phyloP scores from a whole-genome alignment of 2,329 filamentous ascomycete genomes.

The Ophiostoma triangulosporum region DNA sequence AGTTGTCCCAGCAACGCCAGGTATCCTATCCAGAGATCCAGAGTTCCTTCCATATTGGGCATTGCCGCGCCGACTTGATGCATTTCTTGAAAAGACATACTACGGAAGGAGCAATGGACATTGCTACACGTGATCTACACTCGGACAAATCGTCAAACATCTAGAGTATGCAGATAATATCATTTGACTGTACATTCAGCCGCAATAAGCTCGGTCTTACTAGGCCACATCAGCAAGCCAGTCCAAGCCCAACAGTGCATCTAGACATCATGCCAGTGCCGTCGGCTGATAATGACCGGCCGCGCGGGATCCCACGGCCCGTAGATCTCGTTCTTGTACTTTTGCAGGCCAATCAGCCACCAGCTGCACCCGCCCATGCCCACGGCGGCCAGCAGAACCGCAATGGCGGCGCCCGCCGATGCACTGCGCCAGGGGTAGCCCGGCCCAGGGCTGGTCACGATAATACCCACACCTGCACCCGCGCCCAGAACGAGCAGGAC shows the following conservation, averaged over 20 bases:
- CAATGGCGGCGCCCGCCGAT: slow-evolving; percentile 61
- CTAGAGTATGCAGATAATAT: too few species aligned
- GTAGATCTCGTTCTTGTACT: slow-evolving; percentile 98
- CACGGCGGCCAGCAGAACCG: slow-evolving; percentile 58
- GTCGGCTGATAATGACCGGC: slow-evolving; percentile 64
- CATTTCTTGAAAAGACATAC: not conserved
- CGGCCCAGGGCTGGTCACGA: slow-evolving; percentile 34
- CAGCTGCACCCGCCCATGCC: slow-evolving; percentile 90
- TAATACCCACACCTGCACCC: slow-evolving; percentile 60
- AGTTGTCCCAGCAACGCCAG: slow-evolving; percentile 18
- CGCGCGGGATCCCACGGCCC: slow-evolving; percentile 95
- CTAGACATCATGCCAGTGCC: slow-evolving; percentile 34
- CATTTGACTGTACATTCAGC: too few species aligned
- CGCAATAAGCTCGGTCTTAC: not conserved
- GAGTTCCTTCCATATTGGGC: not conserved
- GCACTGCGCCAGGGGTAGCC: slow-evolving; percentile 39
- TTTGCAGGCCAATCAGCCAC: slow-evolving; percentile 95
- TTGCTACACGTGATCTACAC: not conserved
- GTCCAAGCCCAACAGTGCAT: not conserved
- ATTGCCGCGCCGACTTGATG: not conserved
- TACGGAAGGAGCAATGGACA: not conserved
- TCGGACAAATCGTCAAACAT: too few species aligned
- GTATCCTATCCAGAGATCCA: too few species aligned
- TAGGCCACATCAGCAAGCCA: too few species aligned
- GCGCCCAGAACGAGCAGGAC: slow-evolving; percentile 64